Evolutionary conservation across 140 eudicot genomes (phyloP).

Genomic region (Anethum foeniculum): DNA sequence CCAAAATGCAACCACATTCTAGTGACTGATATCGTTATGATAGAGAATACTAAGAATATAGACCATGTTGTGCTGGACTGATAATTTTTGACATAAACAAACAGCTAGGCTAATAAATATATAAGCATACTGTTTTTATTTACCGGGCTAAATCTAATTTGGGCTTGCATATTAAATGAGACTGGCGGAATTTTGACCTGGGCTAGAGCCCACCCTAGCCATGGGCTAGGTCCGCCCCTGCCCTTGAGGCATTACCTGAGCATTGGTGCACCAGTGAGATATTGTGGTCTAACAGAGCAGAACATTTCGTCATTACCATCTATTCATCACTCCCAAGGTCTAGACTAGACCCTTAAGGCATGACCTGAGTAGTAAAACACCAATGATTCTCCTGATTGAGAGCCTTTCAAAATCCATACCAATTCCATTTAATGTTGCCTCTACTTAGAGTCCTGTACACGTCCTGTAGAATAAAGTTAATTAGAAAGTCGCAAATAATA

Average conservation of each 20-base stretch:
- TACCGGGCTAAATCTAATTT: too few species aligned
- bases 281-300: slow-evolving; percentile 55
- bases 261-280: slow-evolving; percentile 58
- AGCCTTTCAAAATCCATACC: slow-evolving; percentile 58
- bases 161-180: too few species aligned
- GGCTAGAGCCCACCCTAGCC: too few species aligned
- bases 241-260: slow-evolving; percentile 13
- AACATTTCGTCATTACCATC: slow-evolving; percentile 57
- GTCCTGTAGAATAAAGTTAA: slow-evolving; percentile 25
- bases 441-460: slow-evolving; percentile 44
- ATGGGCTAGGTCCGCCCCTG: too few species aligned
- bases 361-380: slow-evolving; percentile 72
- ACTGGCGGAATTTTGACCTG: too few species aligned
- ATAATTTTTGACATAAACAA: too few species aligned
- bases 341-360: slow-evolving; percentile 28
- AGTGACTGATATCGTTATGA: too few species aligned
- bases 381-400: slow-evolving; percentile 65
- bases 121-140: too few species aligned
- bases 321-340: slow-evolving; percentile 46
- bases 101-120: too few species aligned
- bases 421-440: slow-evolving; percentile 42
- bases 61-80: too few species aligned
- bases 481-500: not conserved
- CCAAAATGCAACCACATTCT: too few species aligned
- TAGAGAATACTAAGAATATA: too few species aligned